Percentiles rank a stretch among this genome's conserved stretches.
Evolutionary conservation across 2,329 filamentous ascomycete species (phyloP).

Genomic region (Monosporascus sp.): DNA sequence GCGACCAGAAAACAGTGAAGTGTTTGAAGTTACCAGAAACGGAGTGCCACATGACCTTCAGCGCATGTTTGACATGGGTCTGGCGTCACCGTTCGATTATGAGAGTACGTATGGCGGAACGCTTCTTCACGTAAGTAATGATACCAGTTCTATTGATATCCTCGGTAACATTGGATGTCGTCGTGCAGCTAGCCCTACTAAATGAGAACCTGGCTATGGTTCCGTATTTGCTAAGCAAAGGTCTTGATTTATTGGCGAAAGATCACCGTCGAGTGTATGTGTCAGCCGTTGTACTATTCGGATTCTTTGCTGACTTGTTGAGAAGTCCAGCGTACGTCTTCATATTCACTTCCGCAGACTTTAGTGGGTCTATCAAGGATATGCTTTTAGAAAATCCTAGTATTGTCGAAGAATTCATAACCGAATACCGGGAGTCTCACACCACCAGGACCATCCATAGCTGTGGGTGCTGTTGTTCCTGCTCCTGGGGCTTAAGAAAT

Average conservation of each 20-base stretch:
- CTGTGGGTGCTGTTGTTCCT: background rate
- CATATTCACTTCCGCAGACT: no score
- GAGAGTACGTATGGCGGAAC: background rate
- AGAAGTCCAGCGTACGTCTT: no score
- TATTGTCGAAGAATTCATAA: no score
- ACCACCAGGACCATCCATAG: no score
- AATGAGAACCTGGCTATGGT: background rate
- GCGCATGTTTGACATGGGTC: conserved; percentile 6
- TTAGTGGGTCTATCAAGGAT: no score
- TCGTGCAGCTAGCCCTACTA: background rate
- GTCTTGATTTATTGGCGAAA: background rate
- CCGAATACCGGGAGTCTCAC: no score
- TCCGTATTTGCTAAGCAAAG: conserved; percentile 1
- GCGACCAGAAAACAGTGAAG: background rate
- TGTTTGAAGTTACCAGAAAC: background rate
- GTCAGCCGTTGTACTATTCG: no score
- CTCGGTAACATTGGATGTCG: background rate
- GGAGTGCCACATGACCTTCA: conserved; percentile 3
- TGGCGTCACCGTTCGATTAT: conserved; percentile 12
- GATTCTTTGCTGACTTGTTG: no score
- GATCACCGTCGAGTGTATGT: background rate
- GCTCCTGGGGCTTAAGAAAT: background rate
- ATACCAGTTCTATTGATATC: background rate
- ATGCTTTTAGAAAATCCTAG: no score
- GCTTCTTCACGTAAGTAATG: conserved; percentile 7